Evolutionary conservation across 108 stramenopile species (phyloP), one percentile per base, ranked within the genome.

Genomic region (Schizochytrium sp.): DNA sequence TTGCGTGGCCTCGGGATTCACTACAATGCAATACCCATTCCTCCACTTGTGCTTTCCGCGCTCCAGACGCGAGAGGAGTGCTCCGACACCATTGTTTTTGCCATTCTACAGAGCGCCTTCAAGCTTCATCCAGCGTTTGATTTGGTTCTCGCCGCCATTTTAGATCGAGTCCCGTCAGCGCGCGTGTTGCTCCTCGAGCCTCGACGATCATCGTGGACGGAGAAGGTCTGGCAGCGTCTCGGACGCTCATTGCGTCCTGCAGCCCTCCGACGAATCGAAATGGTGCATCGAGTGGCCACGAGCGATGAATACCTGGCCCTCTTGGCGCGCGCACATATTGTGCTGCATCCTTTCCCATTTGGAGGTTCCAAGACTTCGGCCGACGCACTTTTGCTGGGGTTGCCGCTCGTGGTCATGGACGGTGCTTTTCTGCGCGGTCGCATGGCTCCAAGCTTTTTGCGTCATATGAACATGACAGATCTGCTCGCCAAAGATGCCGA

Each of bases 261-360:
- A 0, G 72, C 58, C 6, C 59, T 87, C 10, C 25, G 25, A 23
- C 25, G 18, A 23, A 72, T 92, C 1, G 90, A 89, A 44, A 93
- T 91, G 34, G 47, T 92, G 47, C 90, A 89, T 12, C 91, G 94
- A 14, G 88, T 83, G 5, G 5, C 45, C 57, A 88, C 71, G 16
- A 60, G 58, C 23, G 60, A 92, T 60, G 47, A 90, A 63, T 89
- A 93, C 44, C n/a, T 90, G 10, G 43, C 55, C 14, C 72, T 94
- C 4, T 63, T 96, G 44, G 60, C 92, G n/a, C 60, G 59, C 18
- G 87, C 92, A 6, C 91, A 94, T 23, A 92, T 95, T 12, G 41
- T 96, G 6, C 72, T 96, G 12, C 96, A 96, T 48, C 96, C 96
- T 3, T 95, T 95, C 41, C 96, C 96, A 4, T 96, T 96, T 58